phyloP scores from a whole-genome alignment of 495 filamentous ascomycete genomes.

The Trichoderma reesei region DNA sequence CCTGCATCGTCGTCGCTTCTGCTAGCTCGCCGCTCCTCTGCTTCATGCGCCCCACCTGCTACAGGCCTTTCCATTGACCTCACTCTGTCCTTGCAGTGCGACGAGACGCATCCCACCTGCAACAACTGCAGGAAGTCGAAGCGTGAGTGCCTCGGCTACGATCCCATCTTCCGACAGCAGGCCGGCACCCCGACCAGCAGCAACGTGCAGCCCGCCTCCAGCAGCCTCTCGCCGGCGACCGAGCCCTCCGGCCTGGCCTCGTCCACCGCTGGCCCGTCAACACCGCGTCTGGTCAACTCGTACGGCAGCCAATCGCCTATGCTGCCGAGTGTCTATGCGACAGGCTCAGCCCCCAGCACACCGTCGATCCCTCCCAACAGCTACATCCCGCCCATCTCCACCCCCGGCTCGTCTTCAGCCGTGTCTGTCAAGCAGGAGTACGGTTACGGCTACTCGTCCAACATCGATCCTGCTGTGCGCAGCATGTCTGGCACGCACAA shows the following conservation, averaged over 20 bases:
- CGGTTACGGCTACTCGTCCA: conserved; percentile 54
- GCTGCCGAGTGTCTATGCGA: conserved; percentile 23
- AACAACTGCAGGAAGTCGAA: conserved; percentile 98
- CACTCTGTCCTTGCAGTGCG: conserved; percentile 55
- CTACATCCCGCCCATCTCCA: conserved; percentile 30
- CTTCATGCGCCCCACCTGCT: not conserved
- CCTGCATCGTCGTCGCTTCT: not conserved
- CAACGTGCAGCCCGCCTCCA: conserved; percentile 22
- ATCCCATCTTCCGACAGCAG: conserved; percentile 92
- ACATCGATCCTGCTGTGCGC: conserved; percentile 52
- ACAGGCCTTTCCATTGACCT: not conserved
- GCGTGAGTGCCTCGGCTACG: conserved; percentile 93
- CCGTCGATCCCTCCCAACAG: conserved; percentile 20
- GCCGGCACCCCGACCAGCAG: conserved; percentile 64
- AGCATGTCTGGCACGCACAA: not conserved
- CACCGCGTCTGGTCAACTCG: conserved; percentile 16
- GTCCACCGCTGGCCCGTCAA: conserved; percentile 25
- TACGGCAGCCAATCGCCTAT: conserved; percentile 25
- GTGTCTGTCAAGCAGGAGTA: conserved; percentile 43
- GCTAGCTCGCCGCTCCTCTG: conserved; percentile 8
- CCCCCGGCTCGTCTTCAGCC: conserved; percentile 17
- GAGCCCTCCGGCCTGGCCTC: not conserved
- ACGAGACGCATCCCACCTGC: conserved; percentile 90
- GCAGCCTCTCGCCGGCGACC: conserved; percentile 5
- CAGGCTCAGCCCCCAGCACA: conserved; percentile 8